Base-by-base conservation (phyloP, 108 stramenopile species). In the Aurantiochytrium sp. region DNA sequence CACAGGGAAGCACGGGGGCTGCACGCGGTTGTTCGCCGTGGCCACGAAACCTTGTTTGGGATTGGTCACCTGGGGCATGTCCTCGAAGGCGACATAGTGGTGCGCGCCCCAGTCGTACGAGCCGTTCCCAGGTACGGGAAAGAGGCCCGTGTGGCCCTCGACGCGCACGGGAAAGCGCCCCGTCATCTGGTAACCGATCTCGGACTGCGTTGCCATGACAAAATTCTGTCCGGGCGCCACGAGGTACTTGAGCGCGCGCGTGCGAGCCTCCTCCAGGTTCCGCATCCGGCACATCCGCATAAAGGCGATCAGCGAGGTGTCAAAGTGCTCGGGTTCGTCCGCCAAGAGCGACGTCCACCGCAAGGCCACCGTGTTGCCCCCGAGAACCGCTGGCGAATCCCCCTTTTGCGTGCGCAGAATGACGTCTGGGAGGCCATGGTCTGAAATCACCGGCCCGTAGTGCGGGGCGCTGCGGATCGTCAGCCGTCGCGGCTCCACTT, bases 171-270 rank as follows among this genome's bases (percentile, higher is more conserved):
- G 88, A n/a, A 88, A 45, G 22, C 32, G 37, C 4, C 88, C 88
- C 8, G 88, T 55, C 54, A 88, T 42, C 19, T 52, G 88, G 81
- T 88, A 88, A 8, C 31, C 88, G 27, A 88, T 88, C 27, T 73
- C 24, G 5, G 30, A n/a, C 8, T 32, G 4, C 5, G 48, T 53
- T 4, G 88, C 88, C 19, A 86, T 69, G 31, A 88, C 52, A 17
- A 88, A 37, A 52, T 88, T 88, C 54, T 88, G 88, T 3, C 50
- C 50, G 6, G 88, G 88, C 17, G 50, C 85, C 31, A 55, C 81
- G 41, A 31, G 68, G 31, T 19, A 10, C 27, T 53, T 48, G 36
- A 88, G 39, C 6, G 88, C 88, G 10, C 2, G 22, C 8, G 65
- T 21, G 10, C 45, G 21, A 3, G 34, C 85, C 55, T 85, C 85